Conservation (phyloP, 495 filamentous ascomycete species). For the Daldinia grandis region DNA sequence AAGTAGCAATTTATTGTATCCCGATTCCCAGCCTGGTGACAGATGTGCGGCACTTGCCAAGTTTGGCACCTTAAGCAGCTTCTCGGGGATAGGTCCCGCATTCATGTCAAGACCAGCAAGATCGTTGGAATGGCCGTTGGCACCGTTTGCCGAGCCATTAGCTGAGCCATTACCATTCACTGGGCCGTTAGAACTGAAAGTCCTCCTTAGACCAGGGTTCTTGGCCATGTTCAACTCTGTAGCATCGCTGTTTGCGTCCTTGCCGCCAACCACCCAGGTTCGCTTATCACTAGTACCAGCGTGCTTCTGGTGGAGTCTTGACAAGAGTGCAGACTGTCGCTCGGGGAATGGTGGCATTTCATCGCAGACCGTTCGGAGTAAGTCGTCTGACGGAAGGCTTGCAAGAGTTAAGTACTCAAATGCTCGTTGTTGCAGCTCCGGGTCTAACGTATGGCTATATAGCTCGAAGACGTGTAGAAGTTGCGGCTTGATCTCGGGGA, state of each 20-base stretch:
- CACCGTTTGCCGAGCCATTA: slow-evolving; percentile 61
- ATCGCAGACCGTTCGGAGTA: slow-evolving; percentile 94
- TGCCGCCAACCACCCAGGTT: slow-evolving; percentile 95
- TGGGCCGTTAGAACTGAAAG: slow-evolving; percentile 72
- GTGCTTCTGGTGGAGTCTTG: slow-evolving; percentile 91
- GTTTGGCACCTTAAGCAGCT: slow-evolving; percentile 74
- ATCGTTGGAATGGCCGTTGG: slow-evolving; percentile 68
- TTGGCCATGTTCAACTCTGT: slow-evolving; percentile 84
- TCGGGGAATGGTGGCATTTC: slow-evolving; percentile 99
- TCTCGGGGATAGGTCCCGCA: slow-evolving; percentile 61
- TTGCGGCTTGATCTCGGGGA: slow-evolving; percentile 98
- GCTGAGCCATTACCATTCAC: slow-evolving; percentile 63
- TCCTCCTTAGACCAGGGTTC: slow-evolving; percentile 82
- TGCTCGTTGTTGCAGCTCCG: slow-evolving; percentile 94
- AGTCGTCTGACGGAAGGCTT: slow-evolving; percentile 85
- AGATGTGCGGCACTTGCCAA: slow-evolving; percentile 91
- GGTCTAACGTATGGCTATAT: slow-evolving; percentile 94
- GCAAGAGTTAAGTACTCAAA: slow-evolving; percentile 94
- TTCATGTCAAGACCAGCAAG: slow-evolving; percentile 84
- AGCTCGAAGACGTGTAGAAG: slow-evolving; percentile 86
- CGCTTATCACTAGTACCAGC: slow-evolving; percentile 89
- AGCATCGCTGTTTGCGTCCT: slow-evolving; percentile 85
- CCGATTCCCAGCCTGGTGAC: slow-evolving; percentile 91
- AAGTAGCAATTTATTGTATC: slow-evolving; percentile 86
- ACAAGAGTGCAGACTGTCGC: slow-evolving; percentile 88